Conservation (phyloP, 1,139 yeast species). For the Debaryomyces nepalensis region DNA sequence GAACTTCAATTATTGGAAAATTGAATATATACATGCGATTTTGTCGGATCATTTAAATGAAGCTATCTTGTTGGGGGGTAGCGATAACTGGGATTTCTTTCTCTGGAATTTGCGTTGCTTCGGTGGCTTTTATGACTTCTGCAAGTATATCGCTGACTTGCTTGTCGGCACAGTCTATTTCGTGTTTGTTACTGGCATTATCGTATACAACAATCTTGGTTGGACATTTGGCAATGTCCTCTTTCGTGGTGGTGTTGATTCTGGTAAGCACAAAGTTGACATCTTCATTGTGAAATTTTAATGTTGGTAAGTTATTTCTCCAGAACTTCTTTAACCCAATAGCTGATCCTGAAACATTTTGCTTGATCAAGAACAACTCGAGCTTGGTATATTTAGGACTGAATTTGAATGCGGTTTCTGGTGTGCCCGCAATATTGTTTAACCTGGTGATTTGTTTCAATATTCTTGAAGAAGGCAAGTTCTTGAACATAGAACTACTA, state of each 20-base stretch:
- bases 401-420: slow-evolving; percentile 39
- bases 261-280: slow-evolving; percentile 65
- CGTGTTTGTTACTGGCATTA: slow-evolving; percentile 23
- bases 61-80: slow-evolving; percentile 15
- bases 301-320: slow-evolving; percentile 72
- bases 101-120: slow-evolving; percentile 34
- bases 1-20: neutral
- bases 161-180: slow-evolving; percentile 39
- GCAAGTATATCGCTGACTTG: slow-evolving; percentile 31
- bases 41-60: slow-evolving; percentile 7
- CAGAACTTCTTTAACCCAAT: slow-evolving; percentile 60
- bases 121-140: slow-evolving; percentile 36
- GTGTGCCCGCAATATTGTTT: slow-evolving; percentile 45
- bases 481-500: slow-evolving; percentile 19
- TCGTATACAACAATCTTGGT: slow-evolving; percentile 42
- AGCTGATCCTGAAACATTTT: slow-evolving; percentile 35
- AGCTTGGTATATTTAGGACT: slow-evolving; percentile 31
- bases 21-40: slow-evolving; percentile 14
- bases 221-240: slow-evolving; percentile 52
- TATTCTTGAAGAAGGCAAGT: slow-evolving; percentile 34
- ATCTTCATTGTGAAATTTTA: slow-evolving; percentile 81
- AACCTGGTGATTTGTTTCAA: slow-evolving; percentile 41
- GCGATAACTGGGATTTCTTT: slow-evolving; percentile 30
- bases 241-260: slow-evolving; percentile 47
- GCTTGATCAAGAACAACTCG: slow-evolving; percentile 37